Evolutionary conservation across 2,329 filamentous ascomycete genomes (phyloP).

Genomic region (Rhinocladiella similis): DNA sequence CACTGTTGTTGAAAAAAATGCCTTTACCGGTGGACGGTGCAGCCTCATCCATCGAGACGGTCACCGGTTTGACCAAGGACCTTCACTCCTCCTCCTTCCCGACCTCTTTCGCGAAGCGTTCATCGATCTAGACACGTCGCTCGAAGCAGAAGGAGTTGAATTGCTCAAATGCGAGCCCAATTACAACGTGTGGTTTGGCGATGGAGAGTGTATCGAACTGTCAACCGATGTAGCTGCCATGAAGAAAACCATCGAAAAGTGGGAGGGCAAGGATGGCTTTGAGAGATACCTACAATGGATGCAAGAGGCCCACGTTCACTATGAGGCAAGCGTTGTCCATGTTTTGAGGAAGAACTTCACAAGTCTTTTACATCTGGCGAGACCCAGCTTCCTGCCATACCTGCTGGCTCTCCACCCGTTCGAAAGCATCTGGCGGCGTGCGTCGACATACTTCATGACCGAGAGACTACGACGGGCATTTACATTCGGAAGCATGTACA

Average conservation of each 20-base stretch:
- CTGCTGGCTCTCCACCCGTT: constrained; percentile 67
- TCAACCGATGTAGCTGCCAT: constrained; percentile 69
- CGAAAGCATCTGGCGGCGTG: constrained; percentile 67
- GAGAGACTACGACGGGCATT: constrained; percentile 70
- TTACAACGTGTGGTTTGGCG: constrained; percentile 72
- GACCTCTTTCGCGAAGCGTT: constrained; percentile 70
- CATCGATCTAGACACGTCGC: constrained; percentile 64
- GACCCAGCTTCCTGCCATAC: constrained; percentile 59
- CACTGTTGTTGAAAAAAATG: constrained; percentile 78
- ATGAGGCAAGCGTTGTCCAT: constrained; percentile 65
- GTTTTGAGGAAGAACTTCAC: constrained; percentile 69
- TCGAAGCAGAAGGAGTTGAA: constrained; percentile 65
- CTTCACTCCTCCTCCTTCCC: constrained; percentile 71
- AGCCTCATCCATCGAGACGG: constrained; percentile 59
- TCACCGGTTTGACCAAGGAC: constrained; percentile 71
- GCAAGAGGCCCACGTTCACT: constrained; percentile 67
- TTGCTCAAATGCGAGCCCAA: constrained; percentile 73
- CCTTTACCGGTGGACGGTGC: constrained; percentile 70
- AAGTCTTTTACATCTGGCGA: constrained; percentile 57
- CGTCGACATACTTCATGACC: constrained; percentile 67
- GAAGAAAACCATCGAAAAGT: constrained; percentile 71
- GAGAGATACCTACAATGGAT: constrained; percentile 68
- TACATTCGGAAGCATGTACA: constrained; percentile 79
- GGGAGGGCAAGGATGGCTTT: constrained; percentile 71
- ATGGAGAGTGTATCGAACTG: constrained; percentile 63